Evolutionary conservation across 208 protist genomes (phyloP), one percentile per base, ranked within the genome.

Genomic region (Acanthamoeba polyphaga): DNA sequence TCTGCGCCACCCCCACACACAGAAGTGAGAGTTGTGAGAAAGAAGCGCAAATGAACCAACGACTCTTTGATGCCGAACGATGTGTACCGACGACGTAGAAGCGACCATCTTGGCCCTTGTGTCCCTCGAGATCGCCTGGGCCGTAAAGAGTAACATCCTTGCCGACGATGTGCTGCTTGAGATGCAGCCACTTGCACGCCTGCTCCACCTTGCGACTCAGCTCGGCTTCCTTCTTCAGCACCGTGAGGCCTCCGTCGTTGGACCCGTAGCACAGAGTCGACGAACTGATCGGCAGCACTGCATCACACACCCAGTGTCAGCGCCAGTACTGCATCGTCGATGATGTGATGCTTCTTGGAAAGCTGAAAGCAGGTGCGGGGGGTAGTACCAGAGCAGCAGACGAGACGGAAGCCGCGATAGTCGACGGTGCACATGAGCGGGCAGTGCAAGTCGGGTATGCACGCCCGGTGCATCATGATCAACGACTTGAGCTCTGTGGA

Each of bases 391-490:
- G 85, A 92, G 27, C 90, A 94, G 90, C 90, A 94, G 38, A 94
- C 62, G 34, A 94, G 51, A n/a, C 90, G 90, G 70, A 84, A 94
- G 22, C 90, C 90, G 46, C 90, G 43, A 62, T 84, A 94, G 46
- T 94, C 90, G 27, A 94, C 90, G 0, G 70, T 76, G 34, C 90
- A 94, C 90, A 82, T 94, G 46, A 94, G 70, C 15, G 90, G 90
- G 29, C 62, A 92, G 46, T 92, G 58, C 19, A 92, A 29, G 29
- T n/a, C 85, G 34, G 85, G 34, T 29, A 92, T 55, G 62, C 85
- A 92, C 27, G 85, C 53, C 12, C 85, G 53, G 19, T 92, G 85
- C 85, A 92, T 66, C 62, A 92, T 74, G 32, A 92, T 92, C 85
- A 92, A 27, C 85, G 85, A 92, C 85, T 92, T 92, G 55, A 92